A percentile compares a stretch with the other conserved stretches of the same genome.
phyloP scores from a whole-genome alignment of 1,284 basidiomycete genomes.

The Rhodotorula sp. region DNA sequence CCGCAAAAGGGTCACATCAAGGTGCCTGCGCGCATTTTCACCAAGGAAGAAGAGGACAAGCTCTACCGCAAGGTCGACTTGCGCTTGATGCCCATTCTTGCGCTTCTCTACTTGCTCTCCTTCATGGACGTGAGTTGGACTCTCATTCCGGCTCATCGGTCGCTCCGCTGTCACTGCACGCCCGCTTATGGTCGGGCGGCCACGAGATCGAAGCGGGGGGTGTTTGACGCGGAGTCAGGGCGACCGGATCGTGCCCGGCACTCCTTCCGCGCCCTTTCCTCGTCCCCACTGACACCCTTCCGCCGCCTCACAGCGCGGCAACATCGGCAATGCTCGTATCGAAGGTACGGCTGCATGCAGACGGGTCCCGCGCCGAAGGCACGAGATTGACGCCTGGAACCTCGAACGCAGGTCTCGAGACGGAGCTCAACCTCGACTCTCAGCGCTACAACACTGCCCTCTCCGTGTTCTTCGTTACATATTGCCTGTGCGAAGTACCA shows the following conservation, averaged over 20 bases:
- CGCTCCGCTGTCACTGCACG: background rate
- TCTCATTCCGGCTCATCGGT: background rate
- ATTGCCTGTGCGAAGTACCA: slow-evolving; percentile 24
- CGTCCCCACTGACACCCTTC: background rate
- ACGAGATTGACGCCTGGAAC: slow-evolving; percentile 41
- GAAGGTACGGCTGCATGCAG: background rate
- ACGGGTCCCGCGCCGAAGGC: background rate
- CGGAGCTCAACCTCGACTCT: slow-evolving; percentile 39
- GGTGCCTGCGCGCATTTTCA: slow-evolving; percentile 57
- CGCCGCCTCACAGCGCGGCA: background rate
- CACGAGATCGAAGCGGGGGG: too few relatives aligned
- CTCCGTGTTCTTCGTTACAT: slow-evolving; percentile 34
- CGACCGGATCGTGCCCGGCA: too few relatives aligned
- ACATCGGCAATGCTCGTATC: slow-evolving; percentile 22
- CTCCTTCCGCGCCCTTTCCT: background rate
- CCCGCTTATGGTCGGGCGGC: too few relatives aligned
- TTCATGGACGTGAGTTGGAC: background rate
- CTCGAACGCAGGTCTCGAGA: slow-evolving; percentile 29
- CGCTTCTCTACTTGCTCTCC: slow-evolving; percentile 25
- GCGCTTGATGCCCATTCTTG: slow-evolving; percentile 35
- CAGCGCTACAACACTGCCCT: slow-evolving; percentile 39
- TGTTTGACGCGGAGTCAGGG: too few relatives aligned
- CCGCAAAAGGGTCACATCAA: background rate
- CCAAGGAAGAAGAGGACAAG: slow-evolving; percentile 59
- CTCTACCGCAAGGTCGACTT: slow-evolving; percentile 60